Percentiles rank a stretch among this genome's conserved stretches.
Conservation (phyloP, 2,329 filamentous ascomycete genomes). For the Colletotrichum graminicola region DNA sequence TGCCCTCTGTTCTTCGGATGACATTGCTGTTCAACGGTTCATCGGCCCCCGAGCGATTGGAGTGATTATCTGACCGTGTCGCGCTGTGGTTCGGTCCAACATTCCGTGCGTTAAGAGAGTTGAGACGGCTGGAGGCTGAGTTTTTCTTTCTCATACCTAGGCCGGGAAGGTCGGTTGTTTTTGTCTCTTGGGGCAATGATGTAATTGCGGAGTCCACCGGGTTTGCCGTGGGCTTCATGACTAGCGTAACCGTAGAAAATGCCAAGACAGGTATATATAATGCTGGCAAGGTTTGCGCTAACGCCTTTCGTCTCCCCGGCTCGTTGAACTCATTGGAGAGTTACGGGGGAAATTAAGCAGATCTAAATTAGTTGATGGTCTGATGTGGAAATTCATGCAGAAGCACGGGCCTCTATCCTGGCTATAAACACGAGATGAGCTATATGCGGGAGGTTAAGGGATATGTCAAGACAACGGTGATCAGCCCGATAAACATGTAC, state of each 20-base stretch:
- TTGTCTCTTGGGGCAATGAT: slow-evolving; percentile 19
- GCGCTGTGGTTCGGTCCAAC: slow-evolving; percentile 1
- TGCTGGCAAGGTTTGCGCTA: slow-evolving; percentile 33
- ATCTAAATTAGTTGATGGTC: slow-evolving; percentile 20
- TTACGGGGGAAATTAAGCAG: slow-evolving; percentile 8
- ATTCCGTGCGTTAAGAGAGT: not conserved
- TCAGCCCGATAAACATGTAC: too few species aligned
- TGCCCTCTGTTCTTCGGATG: slow-evolving; percentile 25
- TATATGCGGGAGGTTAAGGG: not conserved
- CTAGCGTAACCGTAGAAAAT: not conserved
- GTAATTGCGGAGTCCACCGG: slow-evolving; percentile 38
- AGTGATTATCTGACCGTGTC: not conserved
- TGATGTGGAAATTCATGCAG: slow-evolving; percentile 21
- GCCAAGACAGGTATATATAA: not conserved
- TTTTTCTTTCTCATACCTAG: slow-evolving; percentile 18
- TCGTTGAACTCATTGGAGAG: slow-evolving; percentile 3
- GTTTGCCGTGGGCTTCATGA: slow-evolving; percentile 11
- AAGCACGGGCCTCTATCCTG: slow-evolving; percentile 34
- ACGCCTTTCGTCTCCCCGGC: not conserved
- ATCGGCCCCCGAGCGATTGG: slow-evolving; percentile 3
- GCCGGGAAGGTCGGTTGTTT: slow-evolving; percentile 18
- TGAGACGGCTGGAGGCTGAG: slow-evolving; percentile 23
- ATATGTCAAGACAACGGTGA: not conserved
- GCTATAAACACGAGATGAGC: not conserved
- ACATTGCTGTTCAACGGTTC: slow-evolving; percentile 9